Evolutionary conservation across 192 early-diverging fungal genomes (phyloP), one percentile per base, ranked within the genome.

Genomic region (Coemansia sp.): DNA sequence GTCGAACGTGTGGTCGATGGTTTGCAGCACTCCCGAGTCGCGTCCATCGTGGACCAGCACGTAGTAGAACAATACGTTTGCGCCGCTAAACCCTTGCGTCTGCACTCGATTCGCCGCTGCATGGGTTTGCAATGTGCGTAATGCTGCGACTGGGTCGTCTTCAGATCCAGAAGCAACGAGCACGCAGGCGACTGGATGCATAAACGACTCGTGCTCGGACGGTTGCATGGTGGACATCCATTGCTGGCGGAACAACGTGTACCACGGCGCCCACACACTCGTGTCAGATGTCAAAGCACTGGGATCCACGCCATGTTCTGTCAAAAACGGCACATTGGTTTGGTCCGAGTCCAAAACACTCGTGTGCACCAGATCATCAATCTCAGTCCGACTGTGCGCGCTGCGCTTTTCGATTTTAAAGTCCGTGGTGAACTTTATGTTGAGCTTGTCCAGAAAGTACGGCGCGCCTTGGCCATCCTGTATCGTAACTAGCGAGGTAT

Each of bases 121-220:
- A 54, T 72, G 67, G 50, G 82, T 76, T 65, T 84, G 84, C 17
- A 94, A 65, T 37, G 76, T 69, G 50, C 77, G 82, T 26, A 94
- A 68, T 5, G 91, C 82, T 5, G 75, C 85, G 9, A 95, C 78
- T 0, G 94, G 93, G 68, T 96, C 91, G 0, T 85, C 75, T 40
- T 91, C 86, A 2, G 86, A 71, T 2, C 91, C 90, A 0, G 84
- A 95, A 15, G 73, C 84, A 7, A 86, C 83, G 12, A 85, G 55
- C 50, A 91, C 72, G 68, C 93, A 91, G 26, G 92, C 94, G 4
- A 97, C 89, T 2, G 97, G 97, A 74, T 97, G 94, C 47, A 93
- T 89, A 67, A 98, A 97, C 5, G 92, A 88, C 69, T 96, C 94
- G 62, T 97, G 94, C 64, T 97, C 95, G 0, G 91, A 87, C 9